A percentile compares a stretch with the other conserved stretches of the same genome.
Evolutionary conservation across 495 filamentous ascomycete species (phyloP).

Genomic region (Xylaria scruposa): DNA sequence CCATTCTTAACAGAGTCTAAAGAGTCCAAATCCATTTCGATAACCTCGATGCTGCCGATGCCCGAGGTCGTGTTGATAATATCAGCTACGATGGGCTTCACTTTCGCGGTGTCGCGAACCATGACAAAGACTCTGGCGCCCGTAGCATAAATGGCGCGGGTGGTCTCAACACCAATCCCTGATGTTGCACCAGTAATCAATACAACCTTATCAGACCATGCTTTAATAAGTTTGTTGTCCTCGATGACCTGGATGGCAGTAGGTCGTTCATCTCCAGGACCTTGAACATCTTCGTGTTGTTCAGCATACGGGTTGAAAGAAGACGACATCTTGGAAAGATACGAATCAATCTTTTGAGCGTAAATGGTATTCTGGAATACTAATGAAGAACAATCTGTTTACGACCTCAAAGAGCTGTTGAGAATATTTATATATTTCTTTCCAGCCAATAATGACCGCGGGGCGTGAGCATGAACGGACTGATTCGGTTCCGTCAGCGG

Average conservation of each 20-base stretch:
- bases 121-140: slow-evolving; percentile 56
- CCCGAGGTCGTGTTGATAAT: slow-evolving; percentile 36
- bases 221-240: slow-evolving; percentile 51
- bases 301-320: slow-evolving; percentile 45
- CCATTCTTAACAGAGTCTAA: slow-evolving; percentile 38
- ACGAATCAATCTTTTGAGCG: neutral
- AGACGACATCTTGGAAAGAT: slow-evolving; percentile 23
- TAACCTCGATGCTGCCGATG: slow-evolving; percentile 34
- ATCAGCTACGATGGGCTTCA: slow-evolving; percentile 39
- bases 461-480: neutral
- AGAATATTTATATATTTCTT: slow-evolving; percentile 7
- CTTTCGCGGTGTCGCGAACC: slow-evolving; percentile 49
- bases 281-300: slow-evolving; percentile 48
- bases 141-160: slow-evolving; percentile 51
- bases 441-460: neutral
- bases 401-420: neutral
- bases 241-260: slow-evolving; percentile 60
- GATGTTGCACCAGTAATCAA: slow-evolving; percentile 57
- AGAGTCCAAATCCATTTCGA: slow-evolving; percentile 48
- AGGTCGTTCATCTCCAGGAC: slow-evolving; percentile 59
- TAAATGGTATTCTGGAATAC: neutral
- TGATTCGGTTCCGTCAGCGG: neutral
- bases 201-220: slow-evolving; percentile 52
- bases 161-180: slow-evolving; percentile 61
- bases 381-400: neutral